These are phyloP conservation scores for Lactarius sanguifluus DNA, from an alignment of 768 basidiomycete species.

Conservation along the genomic window DNA sequence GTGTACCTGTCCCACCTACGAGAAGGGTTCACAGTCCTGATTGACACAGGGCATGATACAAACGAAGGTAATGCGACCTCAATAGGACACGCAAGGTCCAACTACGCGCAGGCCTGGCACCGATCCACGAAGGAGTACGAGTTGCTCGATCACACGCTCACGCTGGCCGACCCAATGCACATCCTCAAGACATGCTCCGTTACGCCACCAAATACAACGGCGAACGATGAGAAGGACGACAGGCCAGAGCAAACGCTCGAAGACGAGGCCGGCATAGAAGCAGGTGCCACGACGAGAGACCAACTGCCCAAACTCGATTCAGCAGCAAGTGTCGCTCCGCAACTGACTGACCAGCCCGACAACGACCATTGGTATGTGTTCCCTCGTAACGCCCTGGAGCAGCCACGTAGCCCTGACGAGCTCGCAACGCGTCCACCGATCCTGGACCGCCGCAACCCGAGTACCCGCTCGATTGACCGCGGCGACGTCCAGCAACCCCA, in stretches of 20 bases:
- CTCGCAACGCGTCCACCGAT: too few species aligned
- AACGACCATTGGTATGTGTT: too few species aligned
- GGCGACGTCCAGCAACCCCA: too few species aligned
- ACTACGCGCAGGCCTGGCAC: conserved; percentile 82
- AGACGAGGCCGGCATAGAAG: conserved; percentile 38
- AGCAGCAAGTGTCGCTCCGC: too few species aligned
- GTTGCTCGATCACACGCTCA: conserved; percentile 79
- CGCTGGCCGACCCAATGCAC: conserved; percentile 76
- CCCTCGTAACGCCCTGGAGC: too few species aligned
- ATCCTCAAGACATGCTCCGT: conserved; percentile 87
- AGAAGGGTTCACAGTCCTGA: too few species aligned
- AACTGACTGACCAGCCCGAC: too few species aligned
- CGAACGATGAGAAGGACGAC: conserved; percentile 45
- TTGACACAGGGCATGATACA: too few species aligned
- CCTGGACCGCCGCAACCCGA: too few species aligned
- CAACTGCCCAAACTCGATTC: conserved; percentile 14
- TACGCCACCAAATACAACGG: conserved; percentile 39
- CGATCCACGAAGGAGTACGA: conserved; percentile 84
- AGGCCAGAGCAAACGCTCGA: conserved; percentile 68
- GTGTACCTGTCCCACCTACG: too few species aligned
- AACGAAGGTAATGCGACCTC: conserved; percentile 61
- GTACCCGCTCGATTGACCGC: too few species aligned
- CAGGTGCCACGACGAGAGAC: conserved; percentile 32
- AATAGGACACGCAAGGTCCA: conserved; percentile 93
- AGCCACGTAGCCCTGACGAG: too few species aligned